phyloP scores from a whole-genome alignment of 768 basidiomycete genomes.

The Mycena haematopus region DNA sequence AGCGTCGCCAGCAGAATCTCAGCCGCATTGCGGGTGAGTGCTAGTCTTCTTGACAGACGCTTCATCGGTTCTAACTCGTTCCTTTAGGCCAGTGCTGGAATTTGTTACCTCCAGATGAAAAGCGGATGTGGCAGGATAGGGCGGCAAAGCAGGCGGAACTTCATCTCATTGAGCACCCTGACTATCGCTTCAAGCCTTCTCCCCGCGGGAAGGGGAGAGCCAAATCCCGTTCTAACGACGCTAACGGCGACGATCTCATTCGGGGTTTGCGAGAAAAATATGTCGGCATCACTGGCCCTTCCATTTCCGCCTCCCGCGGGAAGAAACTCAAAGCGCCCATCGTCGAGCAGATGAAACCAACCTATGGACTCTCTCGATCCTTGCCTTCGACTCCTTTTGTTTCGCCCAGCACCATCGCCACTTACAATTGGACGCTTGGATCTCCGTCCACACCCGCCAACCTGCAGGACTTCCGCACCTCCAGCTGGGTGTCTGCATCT shows the following conservation, averaged over 20 bases:
- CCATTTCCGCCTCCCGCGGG: constrained; percentile 42
- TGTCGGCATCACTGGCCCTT: constrained; percentile 40
- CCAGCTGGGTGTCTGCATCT: constrained; percentile 9
- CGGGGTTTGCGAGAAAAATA: constrained; percentile 44
- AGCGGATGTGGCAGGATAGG: constrained; percentile 49
- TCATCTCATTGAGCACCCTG: constrained; percentile 60
- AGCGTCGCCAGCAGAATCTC: constrained; percentile 76
- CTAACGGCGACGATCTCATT: constrained; percentile 37
- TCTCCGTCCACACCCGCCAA: constrained; percentile 12
- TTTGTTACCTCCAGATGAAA: constrained; percentile 52
- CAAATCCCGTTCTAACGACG: constrained; percentile 26
- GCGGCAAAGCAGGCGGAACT: constrained; percentile 54
- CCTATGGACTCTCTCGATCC: neutral
- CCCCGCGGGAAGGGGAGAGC: constrained; percentile 40
- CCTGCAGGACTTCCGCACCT: neutral
- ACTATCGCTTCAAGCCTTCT: constrained; percentile 68
- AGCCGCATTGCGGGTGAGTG: constrained; percentile 71
- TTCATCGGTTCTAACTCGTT: too few species aligned
- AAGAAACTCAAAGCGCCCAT: constrained; percentile 38
- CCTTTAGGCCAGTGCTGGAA: too few species aligned
- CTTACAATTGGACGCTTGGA: constrained; percentile 9
- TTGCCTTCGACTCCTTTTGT: neutral
- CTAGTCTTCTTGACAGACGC: too few species aligned
- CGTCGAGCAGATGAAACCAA: constrained; percentile 13
- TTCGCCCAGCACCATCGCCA: neutral